A percentile compares a stretch with the other conserved stretches of the same genome.
Conservation (phyloP, 352 stramenopile genomes). For the Phytopythium kandeliae region DNA sequence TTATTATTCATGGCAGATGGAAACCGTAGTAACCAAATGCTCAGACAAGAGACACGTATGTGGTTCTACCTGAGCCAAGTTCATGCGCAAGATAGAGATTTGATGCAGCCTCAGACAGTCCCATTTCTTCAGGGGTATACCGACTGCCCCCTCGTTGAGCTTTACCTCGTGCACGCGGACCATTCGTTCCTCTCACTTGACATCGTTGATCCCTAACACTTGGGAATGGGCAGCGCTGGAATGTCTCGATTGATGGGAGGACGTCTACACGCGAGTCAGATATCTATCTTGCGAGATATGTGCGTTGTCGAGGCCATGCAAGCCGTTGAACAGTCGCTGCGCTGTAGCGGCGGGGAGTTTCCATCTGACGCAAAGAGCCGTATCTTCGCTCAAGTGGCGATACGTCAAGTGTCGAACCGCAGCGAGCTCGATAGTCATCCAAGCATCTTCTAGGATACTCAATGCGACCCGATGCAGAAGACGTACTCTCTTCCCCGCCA, state of each 20-base stretch:
- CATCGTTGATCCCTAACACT: too few species aligned
- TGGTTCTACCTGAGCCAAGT: too few species aligned
- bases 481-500: neutral
- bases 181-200: too few species aligned
- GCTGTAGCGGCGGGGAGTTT: neutral
- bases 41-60: too few species aligned
- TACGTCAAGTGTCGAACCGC: neutral
- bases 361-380: neutral
- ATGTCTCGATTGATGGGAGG: slow-evolving; percentile 3
- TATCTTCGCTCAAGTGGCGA: too few species aligned
- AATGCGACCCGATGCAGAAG: neutral
- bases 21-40: too few species aligned
- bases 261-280: slow-evolving; percentile 8
- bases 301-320: slow-evolving; percentile 11
- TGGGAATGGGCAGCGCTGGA: slow-evolving; percentile 15
- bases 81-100: too few species aligned
- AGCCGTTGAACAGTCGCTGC: neutral
- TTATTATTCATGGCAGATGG: too few species aligned
- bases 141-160: too few species aligned
- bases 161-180: too few species aligned
- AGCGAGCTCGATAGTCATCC: neutral
- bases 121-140: too few species aligned
- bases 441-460: neutral
- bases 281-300: slow-evolving; percentile 15
- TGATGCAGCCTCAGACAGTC: too few species aligned